phyloP scores from a whole-genome alignment of 495 filamentous ascomycete species.

The Massariosphaeria phaeospora region DNA sequence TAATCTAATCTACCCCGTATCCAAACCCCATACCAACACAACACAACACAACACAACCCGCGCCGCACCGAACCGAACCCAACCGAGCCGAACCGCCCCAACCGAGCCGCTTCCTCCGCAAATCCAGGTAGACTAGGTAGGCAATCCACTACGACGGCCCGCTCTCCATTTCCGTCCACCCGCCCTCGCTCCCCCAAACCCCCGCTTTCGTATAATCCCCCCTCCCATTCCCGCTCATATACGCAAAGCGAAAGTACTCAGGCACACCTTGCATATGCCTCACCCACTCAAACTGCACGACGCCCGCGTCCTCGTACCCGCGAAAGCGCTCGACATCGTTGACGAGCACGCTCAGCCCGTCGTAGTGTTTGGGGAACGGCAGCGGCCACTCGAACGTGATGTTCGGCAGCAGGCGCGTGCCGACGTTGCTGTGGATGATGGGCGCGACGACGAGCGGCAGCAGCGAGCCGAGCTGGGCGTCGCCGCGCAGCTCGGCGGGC shows the following conservation, averaged over 20 bases:
- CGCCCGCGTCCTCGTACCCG: constrained; percentile 36
- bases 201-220: constrained; percentile 80
- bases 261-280: constrained; percentile 34
- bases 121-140: neutral
- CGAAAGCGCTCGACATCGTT: constrained; percentile 85
- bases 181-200: constrained; percentile 62
- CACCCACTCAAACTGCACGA: constrained; percentile 32
- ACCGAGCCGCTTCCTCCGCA: neutral
- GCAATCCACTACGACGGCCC: constrained; percentile 37
- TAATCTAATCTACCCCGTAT: too few relatives aligned
- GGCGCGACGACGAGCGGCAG: constrained; percentile 58
- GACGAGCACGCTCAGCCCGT: constrained; percentile 82
- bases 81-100: too few relatives aligned
- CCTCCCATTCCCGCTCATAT: constrained; percentile 61
- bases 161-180: constrained; percentile 58
- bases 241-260: constrained; percentile 84
- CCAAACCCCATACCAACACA: too few relatives aligned
- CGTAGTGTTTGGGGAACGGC: constrained; percentile 46
- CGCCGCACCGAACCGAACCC: too few relatives aligned
- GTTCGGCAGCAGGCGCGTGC: constrained; percentile 39
- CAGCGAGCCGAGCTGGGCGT: constrained; percentile 61
- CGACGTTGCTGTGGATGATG: constrained; percentile 38
- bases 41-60: too few relatives aligned
- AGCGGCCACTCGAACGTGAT: constrained; percentile 55
- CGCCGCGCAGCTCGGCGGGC: constrained; percentile 60